Percentiles rank a stretch among this genome's conserved stretches.
Conservation (phyloP, 768 basidiomycete genomes). For the Naganishia kalamii region DNA sequence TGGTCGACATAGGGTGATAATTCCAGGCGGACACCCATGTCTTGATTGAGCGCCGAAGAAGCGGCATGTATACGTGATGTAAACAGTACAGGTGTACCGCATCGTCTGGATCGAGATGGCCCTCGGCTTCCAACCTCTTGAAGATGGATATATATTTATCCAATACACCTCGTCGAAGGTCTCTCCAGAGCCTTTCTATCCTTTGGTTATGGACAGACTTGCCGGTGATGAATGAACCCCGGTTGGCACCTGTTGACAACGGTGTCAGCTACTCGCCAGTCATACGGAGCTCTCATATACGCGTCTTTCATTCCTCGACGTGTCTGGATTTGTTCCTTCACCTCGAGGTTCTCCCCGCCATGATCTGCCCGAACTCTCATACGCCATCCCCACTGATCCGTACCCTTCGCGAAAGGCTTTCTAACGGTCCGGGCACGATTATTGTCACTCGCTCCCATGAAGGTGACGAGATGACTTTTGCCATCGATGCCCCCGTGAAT, state of each 20-base stretch:
- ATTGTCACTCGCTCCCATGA: conserved; percentile 47
- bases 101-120: no score
- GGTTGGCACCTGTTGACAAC: background rate
- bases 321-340: conserved; percentile 6
- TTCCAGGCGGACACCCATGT: no score
- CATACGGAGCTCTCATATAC: no score
- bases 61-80: no score
- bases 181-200: no score
- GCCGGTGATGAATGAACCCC: background rate
- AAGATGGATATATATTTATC: no score
- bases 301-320: conserved; percentile 21
- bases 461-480: conserved; percentile 47
- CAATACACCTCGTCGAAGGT: no score
- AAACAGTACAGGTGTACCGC: no score
- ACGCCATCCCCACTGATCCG: background rate
- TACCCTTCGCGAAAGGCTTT: conserved; percentile 33
- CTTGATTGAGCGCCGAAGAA: no score
- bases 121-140: no score
- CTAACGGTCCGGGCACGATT: conserved; percentile 49
- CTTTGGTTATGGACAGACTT: no score
- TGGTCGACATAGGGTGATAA: background rate
- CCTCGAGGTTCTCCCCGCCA: conserved; percentile 20
- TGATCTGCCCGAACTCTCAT: conserved; percentile 22
- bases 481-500: conserved; percentile 52
- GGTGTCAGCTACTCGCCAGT: no score